phyloP scores from a whole-genome alignment of 192 early-diverging fungal genomes.

The Coemansia sp. region DNA sequence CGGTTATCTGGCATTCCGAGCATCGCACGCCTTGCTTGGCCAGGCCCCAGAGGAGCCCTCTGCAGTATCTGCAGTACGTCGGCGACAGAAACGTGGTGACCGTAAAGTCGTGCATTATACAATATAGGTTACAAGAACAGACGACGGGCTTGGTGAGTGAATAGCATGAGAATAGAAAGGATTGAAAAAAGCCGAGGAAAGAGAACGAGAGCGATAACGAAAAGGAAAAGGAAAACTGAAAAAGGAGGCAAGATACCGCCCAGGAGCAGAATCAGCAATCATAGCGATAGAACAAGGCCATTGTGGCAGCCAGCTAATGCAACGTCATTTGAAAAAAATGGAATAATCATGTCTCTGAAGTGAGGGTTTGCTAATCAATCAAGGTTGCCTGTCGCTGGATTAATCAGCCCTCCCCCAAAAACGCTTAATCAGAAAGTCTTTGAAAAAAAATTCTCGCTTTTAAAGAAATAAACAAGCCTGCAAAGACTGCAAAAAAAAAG shows the following conservation, averaged over 20 bases:
- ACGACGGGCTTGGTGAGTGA: background rate
- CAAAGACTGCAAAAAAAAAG: too few species aligned
- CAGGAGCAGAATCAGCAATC: too few species aligned
- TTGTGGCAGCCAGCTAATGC: background rate
- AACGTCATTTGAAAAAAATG: too few species aligned
- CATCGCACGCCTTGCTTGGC: conserved; percentile 66
- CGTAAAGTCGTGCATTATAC: conserved; percentile 58
- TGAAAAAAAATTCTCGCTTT: too few species aligned
- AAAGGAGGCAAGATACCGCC: background rate
- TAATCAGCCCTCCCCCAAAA: background rate
- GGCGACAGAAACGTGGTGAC: conserved; percentile 57
- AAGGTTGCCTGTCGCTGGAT: background rate
- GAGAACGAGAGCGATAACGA: background rate
- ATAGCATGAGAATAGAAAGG: background rate
- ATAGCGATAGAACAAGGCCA: background rate
- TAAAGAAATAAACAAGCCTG: too few species aligned
- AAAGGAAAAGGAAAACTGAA: background rate
- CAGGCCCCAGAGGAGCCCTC: conserved; percentile 69
- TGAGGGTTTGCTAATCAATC: background rate
- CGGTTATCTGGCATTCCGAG: conserved; percentile 53
- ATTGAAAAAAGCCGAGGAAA: background rate
- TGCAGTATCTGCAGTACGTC: conserved; percentile 67
- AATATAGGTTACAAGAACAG: background rate
- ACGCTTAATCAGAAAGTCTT: too few species aligned
- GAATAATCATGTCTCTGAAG: too few species aligned